phyloP scores from a whole-genome alignment of 805 yeast species.

The Starmera dryadoides region DNA sequence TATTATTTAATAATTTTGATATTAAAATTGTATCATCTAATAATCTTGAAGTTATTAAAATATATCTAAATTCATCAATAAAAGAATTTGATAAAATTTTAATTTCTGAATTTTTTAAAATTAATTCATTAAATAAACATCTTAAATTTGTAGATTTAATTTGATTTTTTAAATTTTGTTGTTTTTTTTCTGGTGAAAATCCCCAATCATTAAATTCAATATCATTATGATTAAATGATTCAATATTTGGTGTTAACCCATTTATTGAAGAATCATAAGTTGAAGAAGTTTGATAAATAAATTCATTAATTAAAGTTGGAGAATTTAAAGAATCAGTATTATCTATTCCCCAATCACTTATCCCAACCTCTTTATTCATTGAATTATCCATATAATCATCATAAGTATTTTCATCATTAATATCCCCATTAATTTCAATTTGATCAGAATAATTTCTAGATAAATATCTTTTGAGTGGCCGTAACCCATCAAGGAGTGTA shows the following conservation, averaged over 20 bases:
- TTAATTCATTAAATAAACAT: constrained; percentile 6
- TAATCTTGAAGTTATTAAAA: constrained; percentile 40
- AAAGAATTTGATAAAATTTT: constrained; percentile 18
- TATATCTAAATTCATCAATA: constrained; percentile 44
- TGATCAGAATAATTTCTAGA: background rate
- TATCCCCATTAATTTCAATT: background rate
- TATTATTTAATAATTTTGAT: constrained; percentile 11
- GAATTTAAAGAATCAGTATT: constrained; percentile 12
- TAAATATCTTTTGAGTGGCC: background rate
- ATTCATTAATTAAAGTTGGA: constrained; percentile 19
- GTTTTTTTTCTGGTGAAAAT: constrained; percentile 6
- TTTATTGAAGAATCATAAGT: background rate
- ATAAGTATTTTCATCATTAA: no score
- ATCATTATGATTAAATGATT: background rate
- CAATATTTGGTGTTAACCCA: background rate
- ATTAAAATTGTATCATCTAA: constrained; percentile 31
- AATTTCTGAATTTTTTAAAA: constrained; percentile 1
- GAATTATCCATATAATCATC: constrained; percentile 5
- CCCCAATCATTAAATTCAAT: constrained; percentile 11
- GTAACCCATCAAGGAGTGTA: background rate
- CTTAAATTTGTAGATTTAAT: constrained; percentile 7
- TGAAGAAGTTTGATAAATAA: background rate
- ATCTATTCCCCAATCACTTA: constrained; percentile 22
- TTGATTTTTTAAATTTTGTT: constrained; percentile 1
- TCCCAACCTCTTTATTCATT: no score